Conservation (phyloP, 1,139 yeast genomes). For the Saccharomycopsis phalli region DNA sequence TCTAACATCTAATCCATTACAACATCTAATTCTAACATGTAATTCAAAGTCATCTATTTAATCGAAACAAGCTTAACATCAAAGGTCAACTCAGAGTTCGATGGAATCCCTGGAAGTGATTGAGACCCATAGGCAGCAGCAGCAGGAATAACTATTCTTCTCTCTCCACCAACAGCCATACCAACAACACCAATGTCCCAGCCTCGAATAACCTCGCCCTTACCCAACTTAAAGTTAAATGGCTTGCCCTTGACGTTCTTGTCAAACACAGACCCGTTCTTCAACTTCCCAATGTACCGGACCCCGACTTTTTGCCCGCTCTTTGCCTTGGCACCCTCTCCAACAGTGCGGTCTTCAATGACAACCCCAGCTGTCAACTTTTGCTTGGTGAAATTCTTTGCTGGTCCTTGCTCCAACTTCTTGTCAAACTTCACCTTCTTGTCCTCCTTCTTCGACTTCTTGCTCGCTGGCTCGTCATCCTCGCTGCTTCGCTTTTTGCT, state of each 20-base stretch:
- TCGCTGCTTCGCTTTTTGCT: constrained; percentile 26
- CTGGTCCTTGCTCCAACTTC: constrained; percentile 89
- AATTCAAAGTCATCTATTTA: constrained; percentile 51
- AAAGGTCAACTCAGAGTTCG: constrained; percentile 90
- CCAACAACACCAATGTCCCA: constrained; percentile 98
- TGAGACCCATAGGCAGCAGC: constrained; percentile 94
- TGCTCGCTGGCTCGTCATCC: constrained; percentile 27
- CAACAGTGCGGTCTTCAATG: constrained; percentile 84
- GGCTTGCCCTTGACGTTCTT: constrained; percentile 97
- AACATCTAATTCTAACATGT: too few species aligned
- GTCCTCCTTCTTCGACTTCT: constrained; percentile 36
- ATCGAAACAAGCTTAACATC: constrained; percentile 90
- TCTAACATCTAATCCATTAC: too few species aligned
- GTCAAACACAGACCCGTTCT: constrained; percentile 93
- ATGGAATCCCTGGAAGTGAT: constrained; percentile 93
- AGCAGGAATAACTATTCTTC: constrained; percentile 94
- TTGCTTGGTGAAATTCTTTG: constrained; percentile 45
- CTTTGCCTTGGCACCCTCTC: constrained; percentile 84
- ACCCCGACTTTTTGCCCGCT: constrained; percentile 88
- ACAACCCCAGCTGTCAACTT: constrained; percentile 89
- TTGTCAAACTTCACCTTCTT: constrained; percentile 83
- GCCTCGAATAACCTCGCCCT: constrained; percentile 97
- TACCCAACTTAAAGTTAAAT: constrained; percentile 81
- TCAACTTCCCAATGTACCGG: constrained; percentile 95
- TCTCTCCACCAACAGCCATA: constrained; percentile 98